These are phyloP conservation scores for Tagetes erecta DNA, from an alignment of 129 eudicot species.

Conservation along the genomic window DNA sequence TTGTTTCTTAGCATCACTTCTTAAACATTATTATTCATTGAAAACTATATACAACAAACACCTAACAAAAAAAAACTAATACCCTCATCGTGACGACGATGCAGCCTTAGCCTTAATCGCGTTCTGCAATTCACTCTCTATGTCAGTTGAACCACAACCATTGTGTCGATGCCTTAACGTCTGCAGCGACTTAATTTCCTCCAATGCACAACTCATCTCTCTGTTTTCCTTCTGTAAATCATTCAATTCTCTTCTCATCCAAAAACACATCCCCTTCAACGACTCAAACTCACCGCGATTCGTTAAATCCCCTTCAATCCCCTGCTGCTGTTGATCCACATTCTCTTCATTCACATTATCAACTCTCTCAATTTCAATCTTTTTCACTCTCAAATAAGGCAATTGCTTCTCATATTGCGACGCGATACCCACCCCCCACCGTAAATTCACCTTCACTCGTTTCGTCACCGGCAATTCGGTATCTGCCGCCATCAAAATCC, in stretches of 20 bases:
- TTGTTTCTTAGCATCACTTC: too few species aligned
- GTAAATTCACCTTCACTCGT: constrained; percentile 47
- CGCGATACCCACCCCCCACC: constrained; percentile 82
- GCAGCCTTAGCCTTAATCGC: constrained; percentile 91
- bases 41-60: neutral
- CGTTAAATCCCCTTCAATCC: constrained; percentile 20
- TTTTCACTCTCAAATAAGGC: constrained; percentile 70
- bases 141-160: constrained; percentile 37
- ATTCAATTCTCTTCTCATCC: constrained; percentile 74
- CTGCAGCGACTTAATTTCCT: constrained; percentile 47
- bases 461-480: constrained; percentile 67
- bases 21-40: neutral
- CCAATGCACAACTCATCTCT: constrained; percentile 58
- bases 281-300: constrained; percentile 44
- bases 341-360: constrained; percentile 47
- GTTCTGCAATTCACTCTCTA: constrained; percentile 83
- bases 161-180: constrained; percentile 20
- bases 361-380: constrained; percentile 67
- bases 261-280: constrained; percentile 72
- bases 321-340: constrained; percentile 26
- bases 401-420: constrained; percentile 37
- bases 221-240: constrained; percentile 58
- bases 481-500: constrained; percentile 53
- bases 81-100: constrained; percentile 49
- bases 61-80: too few species aligned